Evolutionary conservation across 257 asterid genomes (phyloP).

Genomic region (Eustoma russellianum): DNA sequence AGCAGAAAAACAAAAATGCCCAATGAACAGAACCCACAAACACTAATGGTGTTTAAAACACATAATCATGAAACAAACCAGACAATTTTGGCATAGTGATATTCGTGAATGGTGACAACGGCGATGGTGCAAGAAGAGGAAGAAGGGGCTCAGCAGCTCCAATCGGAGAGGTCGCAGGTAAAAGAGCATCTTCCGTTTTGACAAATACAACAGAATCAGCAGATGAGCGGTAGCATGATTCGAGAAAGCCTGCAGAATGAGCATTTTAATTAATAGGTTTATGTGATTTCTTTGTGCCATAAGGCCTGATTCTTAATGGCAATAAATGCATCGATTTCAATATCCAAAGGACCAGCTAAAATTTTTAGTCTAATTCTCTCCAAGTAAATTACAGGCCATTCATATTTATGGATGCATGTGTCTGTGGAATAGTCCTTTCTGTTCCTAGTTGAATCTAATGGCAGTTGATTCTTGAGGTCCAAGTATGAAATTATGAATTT

Average conservation of each 20-base stretch:
- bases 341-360: neutral
- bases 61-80: slow-evolving; percentile 40
- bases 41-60: slow-evolving; percentile 3
- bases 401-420: too few species aligned
- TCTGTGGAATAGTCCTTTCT: too few species aligned
- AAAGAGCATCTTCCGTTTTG: slow-evolving; percentile 44
- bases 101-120: slow-evolving; percentile 82
- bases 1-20: neutral
- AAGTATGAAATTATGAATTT: slow-evolving; percentile 1
- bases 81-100: slow-evolving; percentile 79
- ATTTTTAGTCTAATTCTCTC: neutral
- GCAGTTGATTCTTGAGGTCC: neutral
- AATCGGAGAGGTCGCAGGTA: slow-evolving; percentile 53
- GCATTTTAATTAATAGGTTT: neutral
- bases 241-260: slow-evolving; percentile 42
- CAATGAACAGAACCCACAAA: neutral
- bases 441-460: neutral
- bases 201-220: slow-evolving; percentile 20
- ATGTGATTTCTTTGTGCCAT: neutral
- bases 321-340: too few species aligned
- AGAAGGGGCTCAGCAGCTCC: slow-evolving; percentile 72
- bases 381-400: neutral
- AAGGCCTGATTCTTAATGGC: neutral
- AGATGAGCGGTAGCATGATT: slow-evolving; percentile 21
- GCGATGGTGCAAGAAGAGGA: slow-evolving; percentile 95